A percentile compares a stretch with the other conserved stretches of the same genome.
phyloP scores from a whole-genome alignment of 2,329 filamentous ascomycete species.

The Incumbomyces delicatus region DNA sequence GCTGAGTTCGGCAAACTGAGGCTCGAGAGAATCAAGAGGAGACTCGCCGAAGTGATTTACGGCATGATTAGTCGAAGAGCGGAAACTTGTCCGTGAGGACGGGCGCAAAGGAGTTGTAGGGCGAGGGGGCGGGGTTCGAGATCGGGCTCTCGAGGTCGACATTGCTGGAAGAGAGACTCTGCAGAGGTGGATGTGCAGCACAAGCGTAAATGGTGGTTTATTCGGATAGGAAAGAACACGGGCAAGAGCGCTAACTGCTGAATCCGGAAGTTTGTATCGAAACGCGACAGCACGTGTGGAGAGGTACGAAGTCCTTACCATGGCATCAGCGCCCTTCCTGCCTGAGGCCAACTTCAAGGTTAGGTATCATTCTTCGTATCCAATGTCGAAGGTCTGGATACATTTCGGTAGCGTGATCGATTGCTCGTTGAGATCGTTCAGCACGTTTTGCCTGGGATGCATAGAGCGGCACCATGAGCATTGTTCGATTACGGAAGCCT shows the following conservation, averaged over 20 bases:
- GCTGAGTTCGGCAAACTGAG: constrained; percentile 82
- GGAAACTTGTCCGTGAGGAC: constrained; percentile 72
- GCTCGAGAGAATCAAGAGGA: constrained; percentile 68
- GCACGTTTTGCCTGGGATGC: too few species aligned
- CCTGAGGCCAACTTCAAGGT: too few species aligned
- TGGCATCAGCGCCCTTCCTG: too few species aligned
- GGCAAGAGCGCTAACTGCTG: not conserved
- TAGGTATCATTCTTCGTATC: too few species aligned
- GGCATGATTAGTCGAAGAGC: constrained; percentile 57
- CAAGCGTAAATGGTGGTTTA: not conserved
- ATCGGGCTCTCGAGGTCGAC: not conserved
- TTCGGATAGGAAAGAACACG: too few species aligned
- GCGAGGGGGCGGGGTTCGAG: not conserved
- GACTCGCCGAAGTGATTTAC: constrained; percentile 38
- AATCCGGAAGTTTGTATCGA: constrained; percentile 1
- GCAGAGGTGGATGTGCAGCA: not conserved
- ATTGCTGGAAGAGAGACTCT: not conserved
- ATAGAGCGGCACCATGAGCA: too few species aligned
- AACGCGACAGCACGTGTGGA: not conserved
- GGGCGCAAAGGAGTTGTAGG: constrained; percentile 7
- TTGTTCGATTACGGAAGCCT: too few species aligned
- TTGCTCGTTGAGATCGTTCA: too few species aligned
- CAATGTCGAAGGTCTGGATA: too few species aligned
- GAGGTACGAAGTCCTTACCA: not conserved
- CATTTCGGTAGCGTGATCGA: too few species aligned